Base-by-base conservation (phyloP, 1,284 basidiomycete genomes). In the Trametes versicolor region DNA sequence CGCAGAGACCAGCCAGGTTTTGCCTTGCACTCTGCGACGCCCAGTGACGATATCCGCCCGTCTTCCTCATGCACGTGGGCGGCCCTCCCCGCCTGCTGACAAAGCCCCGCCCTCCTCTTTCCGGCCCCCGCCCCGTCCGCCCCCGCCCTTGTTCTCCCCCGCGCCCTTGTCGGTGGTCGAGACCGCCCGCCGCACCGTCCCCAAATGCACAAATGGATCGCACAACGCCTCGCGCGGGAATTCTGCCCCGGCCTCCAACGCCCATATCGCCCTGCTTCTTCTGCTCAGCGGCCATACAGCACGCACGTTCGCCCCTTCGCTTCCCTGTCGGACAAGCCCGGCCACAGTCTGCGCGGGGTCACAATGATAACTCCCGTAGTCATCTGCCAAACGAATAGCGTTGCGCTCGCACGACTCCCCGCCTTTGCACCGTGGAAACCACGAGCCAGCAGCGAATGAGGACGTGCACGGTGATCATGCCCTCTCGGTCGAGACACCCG, bases 241-340 rank as follows among this genome's bases (percentile, higher is more conserved):
- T 13, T 21, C 25, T 15, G 23, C 19, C n/a, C 53, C 60, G 60
- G 36, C 2, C 37, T 51, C 53, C n/a, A 21, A 15, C 60, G 45
- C 58, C 45, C 60, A 49, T 54, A 54, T 41, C 53, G 36, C 39
- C 52, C 54, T 45, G 39, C 60, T 57, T 49, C 57, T 23, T n/a
- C 49, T 47, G 41, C 50, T 41, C 49, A 43, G 60, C 53, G 15
- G 57, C 52, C 64, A 41, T 49, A 52, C 65, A 13, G 54, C 66
- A 72, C 71, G 71, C 71, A 72, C 71, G 71, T 72, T 72, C 67
- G 69, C 57, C 56, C 4, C 41, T 53, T 50, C 61, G 58, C 67
- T 65, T 65, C 64, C 58, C 56, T 62, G 54, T 41, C 65, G 47
- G 61, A 60, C 66, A 55, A 65, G 56, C 58, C 59, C 70, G 62